Evolutionary conservation across 352 stramenopile species (phyloP).

Genomic region (Globisporangium lucens): DNA sequence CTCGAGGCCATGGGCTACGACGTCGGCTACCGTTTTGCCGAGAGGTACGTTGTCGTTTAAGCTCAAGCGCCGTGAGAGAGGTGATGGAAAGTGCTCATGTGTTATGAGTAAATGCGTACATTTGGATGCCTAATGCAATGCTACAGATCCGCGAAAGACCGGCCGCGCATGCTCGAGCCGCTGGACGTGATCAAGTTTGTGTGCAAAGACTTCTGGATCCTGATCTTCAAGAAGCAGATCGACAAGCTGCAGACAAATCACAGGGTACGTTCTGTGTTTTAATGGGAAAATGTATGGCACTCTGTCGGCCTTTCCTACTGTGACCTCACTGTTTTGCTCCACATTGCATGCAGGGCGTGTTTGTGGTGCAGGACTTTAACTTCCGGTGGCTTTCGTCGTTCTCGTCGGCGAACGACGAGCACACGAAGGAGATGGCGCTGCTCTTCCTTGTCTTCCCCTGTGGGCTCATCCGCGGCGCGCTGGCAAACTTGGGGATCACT

Average conservation of each 20-base stretch:
- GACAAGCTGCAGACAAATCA: constrained; percentile 99
- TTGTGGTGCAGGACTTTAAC: constrained; percentile 96
- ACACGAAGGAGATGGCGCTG: constrained; percentile 89
- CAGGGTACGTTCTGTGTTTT: constrained; percentile 46
- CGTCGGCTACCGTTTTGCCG: constrained; percentile 81
- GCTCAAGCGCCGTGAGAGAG: neutral
- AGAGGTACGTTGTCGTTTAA: constrained; percentile 33
- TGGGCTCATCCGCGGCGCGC: constrained; percentile 92
- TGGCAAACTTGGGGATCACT: constrained; percentile 94
- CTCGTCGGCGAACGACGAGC: constrained; percentile 70
- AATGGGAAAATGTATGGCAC: too few relatives aligned
- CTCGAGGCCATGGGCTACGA: constrained; percentile 87
- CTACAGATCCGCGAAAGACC: constrained; percentile 54
- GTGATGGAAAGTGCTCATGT: neutral
- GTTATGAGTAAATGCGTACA: neutral
- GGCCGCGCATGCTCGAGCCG: constrained; percentile 79
- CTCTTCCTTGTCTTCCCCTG: constrained; percentile 95
- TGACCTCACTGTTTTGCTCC: neutral
- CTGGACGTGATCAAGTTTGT: constrained; percentile 98
- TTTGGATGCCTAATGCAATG: neutral
- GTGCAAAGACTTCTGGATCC: constrained; percentile 98
- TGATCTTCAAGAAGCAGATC: constrained; percentile 98
- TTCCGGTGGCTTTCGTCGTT: constrained; percentile 91
- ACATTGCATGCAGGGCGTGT: constrained; percentile 50
- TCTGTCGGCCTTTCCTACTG: too few relatives aligned